A percentile compares a stretch with the other conserved stretches of the same genome.
These are phyloP conservation scores for Eucalyptus regnans DNA, from an alignment of 345 rosid species.

Conservation along the genomic window DNA sequence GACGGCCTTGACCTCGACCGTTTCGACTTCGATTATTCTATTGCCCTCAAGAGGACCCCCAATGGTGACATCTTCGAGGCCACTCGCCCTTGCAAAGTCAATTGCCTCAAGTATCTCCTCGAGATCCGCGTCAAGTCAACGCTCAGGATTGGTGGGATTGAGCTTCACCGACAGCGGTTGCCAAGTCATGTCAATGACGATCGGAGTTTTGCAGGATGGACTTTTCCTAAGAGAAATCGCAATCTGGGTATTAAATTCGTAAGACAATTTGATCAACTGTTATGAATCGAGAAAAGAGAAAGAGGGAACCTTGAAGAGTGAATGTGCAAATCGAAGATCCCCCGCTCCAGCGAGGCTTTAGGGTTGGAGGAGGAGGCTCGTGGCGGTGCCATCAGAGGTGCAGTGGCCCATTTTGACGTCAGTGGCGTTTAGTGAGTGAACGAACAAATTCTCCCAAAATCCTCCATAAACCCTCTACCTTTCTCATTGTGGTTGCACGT, in stretches of 20 bases:
- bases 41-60: constrained; percentile 77
- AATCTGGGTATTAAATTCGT: background rate
- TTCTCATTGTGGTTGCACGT: no score
- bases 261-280: background rate
- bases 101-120: constrained; percentile 59
- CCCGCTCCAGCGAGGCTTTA: background rate
- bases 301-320: background rate
- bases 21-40: constrained; percentile 51
- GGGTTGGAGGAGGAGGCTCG: background rate
- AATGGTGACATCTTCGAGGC: constrained; percentile 83
- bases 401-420: background rate
- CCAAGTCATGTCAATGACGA: background rate
- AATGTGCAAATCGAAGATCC: background rate
- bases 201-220: background rate
- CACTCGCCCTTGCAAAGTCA: constrained; percentile 80
- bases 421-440: background rate
- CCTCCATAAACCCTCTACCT: no score
- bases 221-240: background rate
- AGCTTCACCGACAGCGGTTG: background rate
- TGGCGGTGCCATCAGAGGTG: background rate
- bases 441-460: background rate
- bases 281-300: background rate
- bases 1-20: constrained; percentile 78
- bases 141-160: constrained; percentile 88
- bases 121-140: constrained; percentile 79